Evolutionary conservation across 768 basidiomycete species (phyloP).

Genomic region (Gelatoporia subvermispora): DNA sequence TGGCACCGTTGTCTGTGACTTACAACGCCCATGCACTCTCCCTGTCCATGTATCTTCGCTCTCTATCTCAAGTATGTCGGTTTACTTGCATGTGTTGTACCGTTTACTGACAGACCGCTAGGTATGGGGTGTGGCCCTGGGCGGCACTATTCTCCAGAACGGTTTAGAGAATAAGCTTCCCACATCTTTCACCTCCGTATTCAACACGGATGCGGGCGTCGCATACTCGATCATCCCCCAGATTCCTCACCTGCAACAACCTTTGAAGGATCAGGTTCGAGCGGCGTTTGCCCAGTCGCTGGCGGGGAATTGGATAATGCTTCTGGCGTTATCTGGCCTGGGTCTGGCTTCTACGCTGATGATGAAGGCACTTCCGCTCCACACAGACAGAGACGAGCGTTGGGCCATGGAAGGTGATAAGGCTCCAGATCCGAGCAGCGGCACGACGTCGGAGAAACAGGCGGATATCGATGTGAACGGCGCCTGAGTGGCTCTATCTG

Average conservation of each 20-base stretch:
- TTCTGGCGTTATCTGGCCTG: slow-evolving; percentile 23
- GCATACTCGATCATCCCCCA: slow-evolving; percentile 28
- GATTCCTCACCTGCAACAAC: slow-evolving; percentile 19
- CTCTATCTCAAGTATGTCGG: slow-evolving; percentile 17
- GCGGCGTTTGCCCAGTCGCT: slow-evolving; percentile 27
- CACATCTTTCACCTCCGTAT: slow-evolving; percentile 14
- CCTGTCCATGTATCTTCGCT: slow-evolving; percentile 23
- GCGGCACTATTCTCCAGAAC: slow-evolving; percentile 34
- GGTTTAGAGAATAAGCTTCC: slow-evolving; percentile 29
- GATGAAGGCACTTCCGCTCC: slow-evolving; percentile 26
- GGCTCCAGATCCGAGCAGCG: too few species aligned
- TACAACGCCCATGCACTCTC: slow-evolving; percentile 33
- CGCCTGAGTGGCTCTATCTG: too few species aligned
- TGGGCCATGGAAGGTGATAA: background rate
- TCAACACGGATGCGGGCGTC: slow-evolving; percentile 23
- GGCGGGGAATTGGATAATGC: slow-evolving; percentile 25
- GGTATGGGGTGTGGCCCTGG: slow-evolving; percentile 34
- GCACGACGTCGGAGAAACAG: too few species aligned
- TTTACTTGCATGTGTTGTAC: background rate
- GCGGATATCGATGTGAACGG: too few species aligned
- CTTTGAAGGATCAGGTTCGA: slow-evolving; percentile 22
- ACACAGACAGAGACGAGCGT: slow-evolving; percentile 21
- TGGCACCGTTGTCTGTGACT: slow-evolving; percentile 20
- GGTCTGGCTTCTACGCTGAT: slow-evolving; percentile 22
- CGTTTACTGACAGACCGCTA: slow-evolving; percentile 6